A percentile compares a stretch with the other conserved stretches of the same genome.
Evolutionary conservation across 352 stramenopile genomes (phyloP).

Genomic region (Pythium monospermum): DNA sequence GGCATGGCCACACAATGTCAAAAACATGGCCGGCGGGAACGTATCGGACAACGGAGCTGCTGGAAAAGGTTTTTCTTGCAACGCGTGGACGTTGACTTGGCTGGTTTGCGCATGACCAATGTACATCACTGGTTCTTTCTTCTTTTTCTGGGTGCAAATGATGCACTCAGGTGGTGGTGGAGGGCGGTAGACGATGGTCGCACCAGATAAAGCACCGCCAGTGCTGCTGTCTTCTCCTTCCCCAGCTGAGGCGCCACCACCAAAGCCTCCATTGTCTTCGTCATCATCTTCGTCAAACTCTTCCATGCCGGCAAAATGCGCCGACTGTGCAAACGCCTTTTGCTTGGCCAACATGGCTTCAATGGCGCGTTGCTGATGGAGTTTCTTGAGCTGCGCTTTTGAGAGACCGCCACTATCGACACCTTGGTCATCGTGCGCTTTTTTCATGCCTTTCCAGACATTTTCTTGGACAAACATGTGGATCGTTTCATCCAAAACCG

Average conservation of each 20-base stretch:
- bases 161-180: conserved; percentile 73
- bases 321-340: conserved; percentile 69
- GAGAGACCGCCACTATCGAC: conserved; percentile 56
- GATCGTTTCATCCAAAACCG: conserved; percentile 42
- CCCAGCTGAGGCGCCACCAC: conserved; percentile 14
- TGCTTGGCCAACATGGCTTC: conserved; percentile 80
- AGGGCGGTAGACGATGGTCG: conserved; percentile 58
- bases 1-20: conserved; percentile 86
- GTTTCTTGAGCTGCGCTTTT: conserved; percentile 69
- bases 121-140: conserved; percentile 80
- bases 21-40: conserved; percentile 63
- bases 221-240: no score
- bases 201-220: conserved; percentile 7
- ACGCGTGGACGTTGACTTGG: conserved; percentile 44
- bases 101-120: conserved; percentile 79
- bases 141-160: conserved; percentile 84
- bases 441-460: conserved; percentile 63
- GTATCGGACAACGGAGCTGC: conserved; percentile 24
- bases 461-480: conserved; percentile 50
- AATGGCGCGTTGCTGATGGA: conserved; percentile 78
- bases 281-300: conserved; percentile 58
- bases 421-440: conserved; percentile 36
- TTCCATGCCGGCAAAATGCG: conserved; percentile 61
- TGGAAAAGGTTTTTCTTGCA: conserved; percentile 36
- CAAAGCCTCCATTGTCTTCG: conserved; percentile 22